A percentile compares a stretch with the other conserved stretches of the same genome.
These are phyloP conservation scores for Salvia splendens DNA, from an alignment of 257 asterid genomes.

Conservation along the genomic window DNA sequence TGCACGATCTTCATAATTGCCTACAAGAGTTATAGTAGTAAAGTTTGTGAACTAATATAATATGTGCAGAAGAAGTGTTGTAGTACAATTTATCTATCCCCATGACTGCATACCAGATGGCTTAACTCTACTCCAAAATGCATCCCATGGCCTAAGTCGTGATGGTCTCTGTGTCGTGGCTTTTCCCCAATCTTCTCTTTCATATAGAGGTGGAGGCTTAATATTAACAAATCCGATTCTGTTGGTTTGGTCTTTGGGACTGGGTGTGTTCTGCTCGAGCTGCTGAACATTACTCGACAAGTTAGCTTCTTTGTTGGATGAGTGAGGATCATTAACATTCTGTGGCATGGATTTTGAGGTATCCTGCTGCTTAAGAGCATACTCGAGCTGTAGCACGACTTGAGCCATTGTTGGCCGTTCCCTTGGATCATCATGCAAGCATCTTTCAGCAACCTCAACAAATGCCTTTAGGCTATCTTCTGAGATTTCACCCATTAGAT, in stretches of 20 bases:
- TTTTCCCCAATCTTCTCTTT: constrained; percentile 1
- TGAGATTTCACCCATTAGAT: constrained; percentile 10
- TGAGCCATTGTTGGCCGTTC: constrained; percentile 12
- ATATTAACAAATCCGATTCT: background rate
- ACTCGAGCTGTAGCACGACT: constrained; percentile 4
- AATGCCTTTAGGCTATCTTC: constrained; percentile 5
- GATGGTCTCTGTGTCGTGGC: constrained; percentile 11
- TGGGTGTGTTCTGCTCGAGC: constrained; percentile 9
- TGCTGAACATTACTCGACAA: constrained; percentile 2
- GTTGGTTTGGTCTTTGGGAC: background rate
- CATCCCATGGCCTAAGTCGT: constrained; percentile 18
- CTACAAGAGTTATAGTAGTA: constrained; percentile 4
- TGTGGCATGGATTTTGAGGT: constrained; percentile 28
- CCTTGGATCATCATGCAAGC: constrained; percentile 13
- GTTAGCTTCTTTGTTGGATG: constrained; percentile 3
- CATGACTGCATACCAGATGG: background rate
- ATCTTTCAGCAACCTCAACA: constrained; percentile 12
- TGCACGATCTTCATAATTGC: constrained; percentile 30
- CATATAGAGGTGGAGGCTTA: background rate
- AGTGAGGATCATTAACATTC: constrained; percentile 8
- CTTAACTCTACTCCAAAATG: constrained; percentile 15
- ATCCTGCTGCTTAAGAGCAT: constrained; percentile 3
- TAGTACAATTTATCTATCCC: background rate
- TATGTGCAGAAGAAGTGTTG: background rate
- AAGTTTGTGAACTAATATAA: constrained; percentile 6